These are phyloP conservation scores for Fusarium succisae DNA, from an alignment of 2,329 filamentous ascomycete genomes.

Conservation along the genomic window DNA sequence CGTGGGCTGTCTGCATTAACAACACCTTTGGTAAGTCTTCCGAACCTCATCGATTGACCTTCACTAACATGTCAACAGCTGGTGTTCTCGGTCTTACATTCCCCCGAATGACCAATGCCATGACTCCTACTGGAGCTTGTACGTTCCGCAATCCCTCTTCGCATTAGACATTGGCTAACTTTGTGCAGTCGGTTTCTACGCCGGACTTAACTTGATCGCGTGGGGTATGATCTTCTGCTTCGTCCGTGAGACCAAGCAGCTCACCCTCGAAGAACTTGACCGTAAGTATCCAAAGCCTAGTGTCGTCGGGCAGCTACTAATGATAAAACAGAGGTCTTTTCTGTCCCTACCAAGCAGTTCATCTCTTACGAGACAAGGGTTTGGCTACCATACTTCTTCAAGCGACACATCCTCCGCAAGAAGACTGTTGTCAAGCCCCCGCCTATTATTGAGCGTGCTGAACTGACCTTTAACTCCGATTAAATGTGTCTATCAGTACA, in stretches of 20 bases:
- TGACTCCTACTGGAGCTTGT: slow-evolving; percentile 48
- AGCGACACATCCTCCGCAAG: slow-evolving; percentile 48
- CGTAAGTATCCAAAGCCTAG: too few species aligned
- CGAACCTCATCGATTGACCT: rapidly evolving
- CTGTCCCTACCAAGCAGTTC: slow-evolving; percentile 47
- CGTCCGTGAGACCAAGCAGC: slow-evolving; percentile 61
- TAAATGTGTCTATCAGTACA: background rate
- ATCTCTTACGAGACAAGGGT: slow-evolving; percentile 46
- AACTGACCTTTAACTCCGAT: slow-evolving; percentile 1
- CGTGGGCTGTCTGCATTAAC: slow-evolving; percentile 51
- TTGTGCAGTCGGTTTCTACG: slow-evolving; percentile 52
- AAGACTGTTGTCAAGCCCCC: slow-evolving; percentile 45
- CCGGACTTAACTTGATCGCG: slow-evolving; percentile 57
- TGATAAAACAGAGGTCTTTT: slow-evolving; percentile 26
- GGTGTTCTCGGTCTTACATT: slow-evolving; percentile 46
- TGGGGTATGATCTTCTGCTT: slow-evolving; percentile 59
- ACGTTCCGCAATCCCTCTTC: rapidly evolving
- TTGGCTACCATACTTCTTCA: slow-evolving; percentile 51
- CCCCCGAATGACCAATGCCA: slow-evolving; percentile 45
- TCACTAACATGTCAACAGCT: slow-evolving; percentile 29
- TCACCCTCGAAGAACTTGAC: slow-evolving; percentile 61
- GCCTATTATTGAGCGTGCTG: slow-evolving; percentile 42
- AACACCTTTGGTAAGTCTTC: slow-evolving; percentile 42
- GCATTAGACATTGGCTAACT: background rate
- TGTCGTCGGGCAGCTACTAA: background rate